Evolutionary conservation across 1,284 basidiomycete genomes (phyloP), one percentile per base, ranked within the genome.

Genomic region (Puccinia horiana): DNA sequence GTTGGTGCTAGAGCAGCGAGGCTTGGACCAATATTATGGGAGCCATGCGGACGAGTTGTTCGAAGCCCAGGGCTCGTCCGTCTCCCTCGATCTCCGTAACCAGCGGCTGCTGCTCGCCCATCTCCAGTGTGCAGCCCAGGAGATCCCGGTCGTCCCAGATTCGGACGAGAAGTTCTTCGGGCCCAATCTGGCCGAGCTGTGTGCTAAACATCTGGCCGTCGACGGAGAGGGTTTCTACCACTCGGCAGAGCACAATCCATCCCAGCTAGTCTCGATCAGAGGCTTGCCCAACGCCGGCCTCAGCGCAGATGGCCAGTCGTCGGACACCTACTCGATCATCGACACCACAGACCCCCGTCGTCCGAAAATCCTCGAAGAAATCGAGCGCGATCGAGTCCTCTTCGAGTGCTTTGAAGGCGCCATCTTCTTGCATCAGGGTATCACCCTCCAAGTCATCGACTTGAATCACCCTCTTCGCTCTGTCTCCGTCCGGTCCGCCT

Each of bases 51-150:
- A 91, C 32, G 91, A 93, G 76, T 87, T 95, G 9, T 93, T 92
- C 47, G 58, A 69, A 6, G 47, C 80, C 44, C 40, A 40, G 32
- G 52, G 70, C 49, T 20, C n/a, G 14, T 49, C 44, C 26, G 63
- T 75, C 56, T 47, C 56, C 23, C 86, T 96, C 49, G 73, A 96
- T 85, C 87, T 93, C 6, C 90, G 92, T 18, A 95, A 91, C 86
- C 91, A 91, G 83, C 88, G 93, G 40, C 89, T 96, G 37, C 88
- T 95, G 0, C 94, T 95, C 88, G 92, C 91, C 0, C 94, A 96
- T 86, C 87, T 96, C 9, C 94, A 95, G 86, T 96, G 95, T 85
- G 95, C 94, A 5, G 93, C 91, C 0, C 89, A 92, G 82, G 94
- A 96, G 87, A 93, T 96, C 91, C 94, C 94, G 0, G 85, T 96